phyloP scores from a whole-genome alignment of 306 rosid genomes.

The Castanopsis chinensis region DNA sequence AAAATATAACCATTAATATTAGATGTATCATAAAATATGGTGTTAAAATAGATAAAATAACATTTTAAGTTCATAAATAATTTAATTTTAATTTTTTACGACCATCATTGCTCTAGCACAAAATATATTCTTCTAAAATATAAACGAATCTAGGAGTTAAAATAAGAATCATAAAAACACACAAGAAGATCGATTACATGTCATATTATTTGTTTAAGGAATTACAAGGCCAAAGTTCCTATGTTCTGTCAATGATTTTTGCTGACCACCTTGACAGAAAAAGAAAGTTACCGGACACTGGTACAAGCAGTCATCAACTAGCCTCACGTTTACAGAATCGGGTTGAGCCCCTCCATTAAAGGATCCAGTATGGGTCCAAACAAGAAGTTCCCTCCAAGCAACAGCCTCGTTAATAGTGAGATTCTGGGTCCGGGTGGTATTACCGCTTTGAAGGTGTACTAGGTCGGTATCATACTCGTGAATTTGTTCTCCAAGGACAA shows the following conservation, averaged over 20 bases:
- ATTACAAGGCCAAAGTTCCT: conserved; percentile 41
- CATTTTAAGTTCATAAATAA: no score
- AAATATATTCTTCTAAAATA: no score
- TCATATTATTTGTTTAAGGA: conserved; percentile 30
- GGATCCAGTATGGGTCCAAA: conserved; percentile 66
- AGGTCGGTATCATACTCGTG: conserved; percentile 67
- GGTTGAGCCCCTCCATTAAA: conserved; percentile 45
- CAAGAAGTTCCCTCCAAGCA: conserved; percentile 70
- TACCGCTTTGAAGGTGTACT: conserved; percentile 61
- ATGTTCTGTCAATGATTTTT: conserved; percentile 46
- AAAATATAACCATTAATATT: no score
- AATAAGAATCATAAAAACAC: no score
- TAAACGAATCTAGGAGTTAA: no score
- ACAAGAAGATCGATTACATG: no score
- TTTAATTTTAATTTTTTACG: no score
- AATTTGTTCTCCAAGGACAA: conserved; percentile 65
- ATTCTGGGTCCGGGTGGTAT: conserved; percentile 44
- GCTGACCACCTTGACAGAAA: conserved; percentile 74
- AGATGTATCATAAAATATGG: no score
- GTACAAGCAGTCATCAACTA: conserved; percentile 62
- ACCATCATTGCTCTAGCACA: no score
- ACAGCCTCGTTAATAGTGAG: conserved; percentile 55
- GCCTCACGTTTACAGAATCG: conserved; percentile 56
- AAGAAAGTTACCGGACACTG: conserved; percentile 68
- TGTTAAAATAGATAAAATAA: no score